These are phyloP conservation scores for Phytomonas francai DNA, from an alignment of 208 protist species.

Conservation along the genomic window DNA sequence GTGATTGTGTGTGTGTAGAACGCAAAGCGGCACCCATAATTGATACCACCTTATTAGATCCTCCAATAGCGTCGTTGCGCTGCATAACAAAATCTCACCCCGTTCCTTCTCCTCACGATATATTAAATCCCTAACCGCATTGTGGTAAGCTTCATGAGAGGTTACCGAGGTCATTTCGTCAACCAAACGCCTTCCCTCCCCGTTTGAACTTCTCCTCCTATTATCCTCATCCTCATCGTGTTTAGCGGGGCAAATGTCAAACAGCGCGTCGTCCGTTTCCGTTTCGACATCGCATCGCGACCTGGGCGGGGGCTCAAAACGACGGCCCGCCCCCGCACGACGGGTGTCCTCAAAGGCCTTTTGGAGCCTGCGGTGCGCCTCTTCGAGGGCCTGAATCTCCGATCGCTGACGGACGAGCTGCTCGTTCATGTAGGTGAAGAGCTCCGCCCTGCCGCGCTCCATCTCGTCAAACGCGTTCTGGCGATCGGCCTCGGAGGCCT, in stretches of 20 bases:
- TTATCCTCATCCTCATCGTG: not conserved
- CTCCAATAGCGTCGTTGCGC: not conserved
- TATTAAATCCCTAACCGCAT: not conserved
- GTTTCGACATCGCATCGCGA: not conserved
- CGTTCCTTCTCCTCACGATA: not conserved
- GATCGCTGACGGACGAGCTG: constrained; percentile 48
- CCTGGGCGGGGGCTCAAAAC: not conserved
- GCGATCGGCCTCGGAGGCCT: constrained; percentile 50
- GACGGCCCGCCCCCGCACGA: not conserved
- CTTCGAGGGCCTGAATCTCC: constrained; percentile 47
- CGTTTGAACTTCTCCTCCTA: not conserved
- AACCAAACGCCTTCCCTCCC: not conserved
- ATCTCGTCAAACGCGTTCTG: constrained; percentile 65
- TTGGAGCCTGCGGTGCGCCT: constrained; percentile 1
- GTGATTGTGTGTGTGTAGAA: not conserved
- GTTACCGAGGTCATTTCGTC: not conserved
- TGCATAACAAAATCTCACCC: not conserved
- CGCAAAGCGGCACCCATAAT: not conserved
- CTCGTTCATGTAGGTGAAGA: constrained; percentile 71
- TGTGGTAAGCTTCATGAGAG: not conserved
- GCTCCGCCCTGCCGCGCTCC: constrained; percentile 60
- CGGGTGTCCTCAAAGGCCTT: not conserved
- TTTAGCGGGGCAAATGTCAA: not conserved
- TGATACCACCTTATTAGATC: not conserved
- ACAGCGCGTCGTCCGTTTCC: not conserved